Conservation (phyloP, 768 basidiomycete species). For the Boletus pseudo-olivaceus region DNA sequence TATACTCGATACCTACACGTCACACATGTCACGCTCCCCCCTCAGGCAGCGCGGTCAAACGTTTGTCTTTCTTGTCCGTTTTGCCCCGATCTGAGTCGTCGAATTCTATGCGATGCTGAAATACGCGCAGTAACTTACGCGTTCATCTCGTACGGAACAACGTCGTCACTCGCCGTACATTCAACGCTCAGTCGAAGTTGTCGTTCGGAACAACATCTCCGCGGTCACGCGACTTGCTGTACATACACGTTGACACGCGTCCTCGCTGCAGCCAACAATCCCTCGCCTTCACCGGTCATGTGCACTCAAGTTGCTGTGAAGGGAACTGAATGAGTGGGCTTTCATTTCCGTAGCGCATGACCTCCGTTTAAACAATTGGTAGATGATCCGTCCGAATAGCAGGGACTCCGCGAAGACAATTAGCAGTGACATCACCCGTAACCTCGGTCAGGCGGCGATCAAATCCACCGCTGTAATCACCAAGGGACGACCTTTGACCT, state of each 20-base stretch:
- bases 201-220: not conserved
- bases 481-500: not conserved
- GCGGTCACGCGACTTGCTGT: constrained; percentile 12
- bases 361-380: not conserved
- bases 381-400: constrained; percentile 17
- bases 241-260: too few relatives aligned
- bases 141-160: not conserved
- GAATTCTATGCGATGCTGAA: not conserved
- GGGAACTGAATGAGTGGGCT: too few relatives aligned
- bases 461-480: constrained; percentile 5
- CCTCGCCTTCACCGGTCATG: too few relatives aligned
- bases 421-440: constrained; percentile 8
- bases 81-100: not conserved
- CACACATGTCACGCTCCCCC: constrained; percentile 19
- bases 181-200: not conserved
- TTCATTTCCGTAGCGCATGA: constrained; percentile 14
- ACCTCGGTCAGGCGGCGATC: not conserved
- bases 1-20: constrained; percentile 21
- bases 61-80: too few relatives aligned
- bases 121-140: not conserved
- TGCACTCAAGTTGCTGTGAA: too few relatives aligned
- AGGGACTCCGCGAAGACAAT: constrained; percentile 1
- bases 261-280: too few relatives aligned
- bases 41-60: too few relatives aligned
- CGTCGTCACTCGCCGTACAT: not conserved